These are phyloP conservation scores for Penicillium waksmanii DNA, from an alignment of 495 filamentous ascomycete genomes.

Conservation along the genomic window DNA sequence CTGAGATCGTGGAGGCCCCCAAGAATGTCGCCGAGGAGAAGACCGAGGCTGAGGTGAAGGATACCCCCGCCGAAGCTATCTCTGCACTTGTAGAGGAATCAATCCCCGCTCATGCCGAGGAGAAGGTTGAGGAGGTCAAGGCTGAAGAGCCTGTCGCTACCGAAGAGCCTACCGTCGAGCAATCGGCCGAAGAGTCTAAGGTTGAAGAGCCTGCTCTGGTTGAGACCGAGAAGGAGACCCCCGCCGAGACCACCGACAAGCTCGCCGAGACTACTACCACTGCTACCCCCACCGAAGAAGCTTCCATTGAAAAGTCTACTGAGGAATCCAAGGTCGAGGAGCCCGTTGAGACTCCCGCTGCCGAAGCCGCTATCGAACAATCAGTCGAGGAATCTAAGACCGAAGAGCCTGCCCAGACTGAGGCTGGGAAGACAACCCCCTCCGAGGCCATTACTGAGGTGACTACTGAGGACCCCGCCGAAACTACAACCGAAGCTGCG, in stretches of 20 bases:
- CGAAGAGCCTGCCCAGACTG: slow-evolving; percentile 7
- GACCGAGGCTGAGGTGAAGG: slow-evolving; percentile 1
- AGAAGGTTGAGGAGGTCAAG: slow-evolving; percentile 14
- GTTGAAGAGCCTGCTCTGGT: slow-evolving; percentile 12
- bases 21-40: background rate
- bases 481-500: slow-evolving; percentile 3
- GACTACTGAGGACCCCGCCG: slow-evolving; percentile 2
- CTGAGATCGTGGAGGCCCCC: background rate
- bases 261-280: slow-evolving; percentile 16
- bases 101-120: background rate
- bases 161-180: slow-evolving; percentile 15
- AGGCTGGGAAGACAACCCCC: slow-evolving; percentile 3
- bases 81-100: background rate
- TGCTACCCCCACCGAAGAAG: slow-evolving; percentile 7
- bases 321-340: slow-evolving; percentile 11
- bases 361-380: background rate
- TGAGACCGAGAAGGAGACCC: slow-evolving; percentile 5
- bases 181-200: slow-evolving; percentile 17
- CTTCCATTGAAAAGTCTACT: slow-evolving; percentile 6
- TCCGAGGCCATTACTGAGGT: slow-evolving; percentile 9
- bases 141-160: slow-evolving; percentile 17
- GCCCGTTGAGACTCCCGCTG: background rate
- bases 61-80: background rate
- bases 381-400: background rate
- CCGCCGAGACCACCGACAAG: slow-evolving; percentile 14